Base-by-base conservation (phyloP, 495 filamentous ascomycete genomes). In the Ramalina intermedia region DNA sequence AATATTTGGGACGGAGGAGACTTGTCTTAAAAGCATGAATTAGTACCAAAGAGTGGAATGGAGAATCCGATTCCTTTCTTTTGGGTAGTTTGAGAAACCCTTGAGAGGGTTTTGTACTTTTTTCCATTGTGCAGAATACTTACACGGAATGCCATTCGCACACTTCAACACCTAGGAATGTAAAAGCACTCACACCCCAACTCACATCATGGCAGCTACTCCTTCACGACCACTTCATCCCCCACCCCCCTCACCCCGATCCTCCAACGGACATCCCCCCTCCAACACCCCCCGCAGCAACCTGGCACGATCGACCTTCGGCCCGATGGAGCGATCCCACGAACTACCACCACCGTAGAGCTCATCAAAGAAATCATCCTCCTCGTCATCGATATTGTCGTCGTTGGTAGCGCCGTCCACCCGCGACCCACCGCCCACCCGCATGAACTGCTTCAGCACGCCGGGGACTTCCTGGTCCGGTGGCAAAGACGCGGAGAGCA, bases 401-500 rank as follows among this genome's bases (percentile, higher is more conserved):
- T 24, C 38, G 37, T 53, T n/a, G 18, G 12, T 8, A 13, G 29
- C 29, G 29, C 29, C 29, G 12, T 11, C 7, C 2, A 33, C 23
- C 23, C 23, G 23, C 23, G 23, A 24, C 6, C 23, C 29, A 33
- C 12, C 29, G 3, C 8, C 29, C 0, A 7, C 8, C 29, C 29
- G 29, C 7, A 37, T 21, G 46, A 53, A 50, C n/a, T 52, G 29
- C 16, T 42, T 26, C 3, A 53, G 46, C 3, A 58, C 23, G 20
- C 65, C 62, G 1, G 68, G 65, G 6, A 65, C 55, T 11, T 68
- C 65, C 27, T 46, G 59, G 27, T 59, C 59, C 39, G 66, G 59
- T 41, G 68, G 49, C 0, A 63, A 68, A 0, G 69, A 69, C 27
- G 71, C 57, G 47, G 76, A 66, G 1, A 85, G 73, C 13, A 98